Evolutionary conservation across 1,284 basidiomycete genomes (phyloP), one percentile per base, ranked within the genome.

Genomic region (Dichomitus squalens): DNA sequence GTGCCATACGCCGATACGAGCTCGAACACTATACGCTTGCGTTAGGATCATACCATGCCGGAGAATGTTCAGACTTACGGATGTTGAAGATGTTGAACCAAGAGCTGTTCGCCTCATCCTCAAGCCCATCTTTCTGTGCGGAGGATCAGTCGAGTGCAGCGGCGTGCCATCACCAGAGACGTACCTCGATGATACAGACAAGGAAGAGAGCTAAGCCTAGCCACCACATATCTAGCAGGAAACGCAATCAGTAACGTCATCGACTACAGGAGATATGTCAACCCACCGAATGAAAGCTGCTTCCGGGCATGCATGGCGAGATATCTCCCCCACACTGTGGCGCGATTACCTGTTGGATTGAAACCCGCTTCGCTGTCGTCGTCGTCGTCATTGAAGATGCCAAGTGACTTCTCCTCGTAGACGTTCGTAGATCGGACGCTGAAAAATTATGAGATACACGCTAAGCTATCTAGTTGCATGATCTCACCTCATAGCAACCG

Each of bases 361-460:
- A 86, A 83, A 11, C 73, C 69, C 72, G 40, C 23, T 34, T 81
- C 76, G 0, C 78, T 72, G 1, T 82, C 76, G 20, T 53, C 34
- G 12, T 55, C 53, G 3, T 83, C 79, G 0, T 83, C 78, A 11
- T 82, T 76, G 66, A 87, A 95, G 25, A 96, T 76, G 1, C 94
- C 94, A 12, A 95, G 76, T 0, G 90, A 92, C 60, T 85, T 87
- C 68, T 98, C 95, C 72, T 99, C 96, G 73, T 98, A 98, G 0
- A 98, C 96, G 72, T 99, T 99, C 27, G 96, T 98, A 14, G 92
- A 88, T 11, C 96, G 92, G 7, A 99, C 92, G 66, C 89, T 90
- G 53, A 3, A 2, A 3, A 4, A 27, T 2, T 4, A 12, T 59
- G 14, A 52, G 50, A 8, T 7, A 1, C 34, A 9, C 0, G 4